Evolutionary conservation across 2,329 filamentous ascomycete species (phyloP), one percentile per base, ranked within the genome.

Genomic region (Botrytis medusae): DNA sequence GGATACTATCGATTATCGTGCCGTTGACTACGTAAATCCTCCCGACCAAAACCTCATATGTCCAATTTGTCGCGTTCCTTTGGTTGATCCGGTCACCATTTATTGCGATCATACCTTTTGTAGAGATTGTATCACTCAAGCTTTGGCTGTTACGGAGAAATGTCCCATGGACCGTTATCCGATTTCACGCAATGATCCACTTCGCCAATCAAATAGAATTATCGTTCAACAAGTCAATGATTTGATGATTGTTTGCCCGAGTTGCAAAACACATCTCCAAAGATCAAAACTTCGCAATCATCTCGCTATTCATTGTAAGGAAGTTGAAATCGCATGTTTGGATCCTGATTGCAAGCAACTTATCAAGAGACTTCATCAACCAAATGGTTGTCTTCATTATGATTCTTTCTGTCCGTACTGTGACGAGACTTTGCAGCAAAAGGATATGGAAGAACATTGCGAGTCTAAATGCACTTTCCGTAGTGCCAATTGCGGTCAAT

Each of bases 51-150:
- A 83, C 67, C 79, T 84, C 37, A 76, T 82, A 25, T 84, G 82
- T 72, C 81, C 82, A 29, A 83, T 84, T 74, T 92, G 90, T 81
- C 88, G 87, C 77, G 85, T 88, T 18, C 87, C 90, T 4, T 85
- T 91, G 60, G 83, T 91, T 65, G 84, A 87, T 22, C 89, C 90
- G 0, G 84, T 89, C 65, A 89, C 89, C 60, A 91, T 89, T 0
- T 82, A 83, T 12, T 92, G 90, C 81, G 87, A 90, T 73, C 90
- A 92, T 79, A 89, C 88, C 20, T 92, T 92, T 79, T 92, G 90
- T 78, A 85, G 86, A 69, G 83, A 83, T 7, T 92, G 90, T 78
- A 83, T 91, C 40, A 77, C 81, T 62, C 82, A 84, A 74, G 83
- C 85, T 12, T 74, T 85, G 71, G 80, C 82, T 69, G 79, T 83